Base-by-base conservation (phyloP, 768 basidiomycete genomes). In the Kwoniella mangroviensis region DNA sequence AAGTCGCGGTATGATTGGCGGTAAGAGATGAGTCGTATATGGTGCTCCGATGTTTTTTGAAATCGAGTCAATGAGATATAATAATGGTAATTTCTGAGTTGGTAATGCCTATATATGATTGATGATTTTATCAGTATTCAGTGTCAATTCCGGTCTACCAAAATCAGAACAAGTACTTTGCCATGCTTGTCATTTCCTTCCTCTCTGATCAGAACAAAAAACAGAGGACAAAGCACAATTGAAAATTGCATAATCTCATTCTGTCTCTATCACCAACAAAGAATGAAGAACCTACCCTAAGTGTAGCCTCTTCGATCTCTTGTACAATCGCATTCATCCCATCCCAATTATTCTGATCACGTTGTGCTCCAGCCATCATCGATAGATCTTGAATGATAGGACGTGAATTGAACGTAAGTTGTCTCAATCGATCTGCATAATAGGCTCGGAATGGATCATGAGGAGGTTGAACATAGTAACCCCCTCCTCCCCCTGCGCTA, bases 1-100 rank as follows among this genome's bases (percentile, higher is more conserved):
- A 19, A 95, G 84, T 22, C 89, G 87, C 67, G 91, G 90, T 71
- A 95, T 91, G 80, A 94, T 88, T 11, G 89, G 87, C 12, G 91
- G 87, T 78, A 99, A 94, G 71, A 90, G 88, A 45, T 80, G 75
- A 70, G 89, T 89, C 40, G 92, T 92, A 84, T 98, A 98, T 22
- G 95, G 95, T 28, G 92, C 89, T 73, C 90, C 95, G 42, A 95
- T 90, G 85, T 98, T 98, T 84, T 99, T 99, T 65, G 92, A 92
- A 69, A 99, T 94, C 15, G 95, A 95, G 80, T 98, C 97, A 79
- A 99, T 87, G 7, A 98, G 88, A 81, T 98, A 99, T 77, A 98
- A 94, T 0, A 91, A 88, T 1, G 97, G 96, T 9, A 99, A 86
- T 84, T 97, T 95, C 87, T 92, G 90, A 86, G 89, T 90, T 22